phyloP scores from a whole-genome alignment of 352 stramenopile genomes.

The Phytopythium chamaehyphon region DNA sequence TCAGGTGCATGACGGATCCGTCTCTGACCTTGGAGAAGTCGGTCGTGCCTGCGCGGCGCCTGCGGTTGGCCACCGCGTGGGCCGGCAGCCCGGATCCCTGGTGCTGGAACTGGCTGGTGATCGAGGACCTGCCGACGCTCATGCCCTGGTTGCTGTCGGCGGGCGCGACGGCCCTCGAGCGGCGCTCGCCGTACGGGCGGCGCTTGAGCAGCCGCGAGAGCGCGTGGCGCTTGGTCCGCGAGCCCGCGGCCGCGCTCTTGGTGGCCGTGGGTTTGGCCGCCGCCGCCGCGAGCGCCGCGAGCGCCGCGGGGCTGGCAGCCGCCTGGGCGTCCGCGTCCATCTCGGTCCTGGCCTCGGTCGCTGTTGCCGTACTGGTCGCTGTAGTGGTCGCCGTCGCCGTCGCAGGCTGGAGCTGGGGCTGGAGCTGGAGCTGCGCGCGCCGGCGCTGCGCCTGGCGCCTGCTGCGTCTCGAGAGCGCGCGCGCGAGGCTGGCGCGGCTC shows the following conservation, averaged over 20 bases:
- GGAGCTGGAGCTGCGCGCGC: too few species aligned
- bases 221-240: conserved; percentile 54
- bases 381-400: too few species aligned
- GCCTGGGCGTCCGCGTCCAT: conserved; percentile 1
- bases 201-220: conserved; percentile 55
- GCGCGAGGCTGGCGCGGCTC: too few species aligned
- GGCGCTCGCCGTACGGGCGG: conserved; percentile 57
- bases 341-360: neutral
- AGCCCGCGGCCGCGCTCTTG: conserved; percentile 12
- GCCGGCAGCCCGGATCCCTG: neutral
- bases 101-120: neutral
- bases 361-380: too few species aligned
- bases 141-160: conserved; percentile 24
- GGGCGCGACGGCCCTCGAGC: conserved; percentile 54
- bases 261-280: conserved; percentile 16
- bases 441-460: too few species aligned
- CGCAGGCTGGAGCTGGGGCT: too few species aligned
- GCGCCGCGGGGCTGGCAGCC: conserved; percentile 6
- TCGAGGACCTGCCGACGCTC: conserved; percentile 4
- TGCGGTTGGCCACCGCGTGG: conserved; percentile 9
- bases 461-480: too few species aligned
- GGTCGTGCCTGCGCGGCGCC: conserved; percentile 31
- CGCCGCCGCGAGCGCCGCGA: conserved; percentile 11
- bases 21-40: conserved; percentile 31
- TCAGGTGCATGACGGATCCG: conserved; percentile 24